These are phyloP conservation scores for Sporodiniella umbellata DNA, from an alignment of 371 early-diverging fungal species.

Conservation along the genomic window DNA sequence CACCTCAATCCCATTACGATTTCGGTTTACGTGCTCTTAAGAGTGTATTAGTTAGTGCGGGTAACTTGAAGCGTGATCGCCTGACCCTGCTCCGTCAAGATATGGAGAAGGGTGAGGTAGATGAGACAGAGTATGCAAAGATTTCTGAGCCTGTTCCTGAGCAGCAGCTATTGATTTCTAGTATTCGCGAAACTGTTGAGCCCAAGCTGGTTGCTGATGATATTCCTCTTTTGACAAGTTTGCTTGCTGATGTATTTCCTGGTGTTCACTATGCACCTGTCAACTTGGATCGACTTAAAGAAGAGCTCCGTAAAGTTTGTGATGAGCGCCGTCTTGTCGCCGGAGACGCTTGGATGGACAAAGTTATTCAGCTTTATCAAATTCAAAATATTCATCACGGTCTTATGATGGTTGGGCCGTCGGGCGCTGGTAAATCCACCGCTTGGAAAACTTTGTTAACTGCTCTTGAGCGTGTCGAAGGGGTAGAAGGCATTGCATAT, in stretches of 20 bases:
- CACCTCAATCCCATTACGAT: slow-evolving; percentile 97
- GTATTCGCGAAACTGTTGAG: slow-evolving; percentile 93
- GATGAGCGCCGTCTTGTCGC: slow-evolving; percentile 69
- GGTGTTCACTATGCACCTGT: slow-evolving; percentile 86
- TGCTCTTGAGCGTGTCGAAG: slow-evolving; percentile 86
- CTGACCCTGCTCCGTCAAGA: slow-evolving; percentile 52
- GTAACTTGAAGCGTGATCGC: slow-evolving; percentile 93
- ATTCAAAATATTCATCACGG: slow-evolving; percentile 98
- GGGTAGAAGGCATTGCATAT: slow-evolving; percentile 86
- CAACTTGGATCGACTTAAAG: slow-evolving; percentile 71
- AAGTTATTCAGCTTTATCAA: slow-evolving; percentile 95
- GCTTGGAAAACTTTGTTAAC: slow-evolving; percentile 91
- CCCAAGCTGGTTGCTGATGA: slow-evolving; percentile 97
- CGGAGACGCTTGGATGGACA: slow-evolving; percentile 90
- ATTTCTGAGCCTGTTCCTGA: slow-evolving; percentile 76
- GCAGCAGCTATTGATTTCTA: slow-evolving; percentile 90
- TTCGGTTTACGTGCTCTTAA: slow-evolving; percentile 99
- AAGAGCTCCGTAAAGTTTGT: slow-evolving; percentile 79
- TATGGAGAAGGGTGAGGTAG: slow-evolving; percentile 39
- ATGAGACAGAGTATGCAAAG: slow-evolving; percentile 41
- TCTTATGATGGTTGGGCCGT: slow-evolving; percentile 98
- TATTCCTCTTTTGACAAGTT: slow-evolving; percentile 81
- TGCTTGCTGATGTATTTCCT: slow-evolving; percentile 95
- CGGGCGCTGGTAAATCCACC: slow-evolving; percentile 93
- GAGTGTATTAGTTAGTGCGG: slow-evolving; percentile 96